Conservation (phyloP, 371 early-diverging fungal genomes). For the Saksenaea vasiformis region DNA sequence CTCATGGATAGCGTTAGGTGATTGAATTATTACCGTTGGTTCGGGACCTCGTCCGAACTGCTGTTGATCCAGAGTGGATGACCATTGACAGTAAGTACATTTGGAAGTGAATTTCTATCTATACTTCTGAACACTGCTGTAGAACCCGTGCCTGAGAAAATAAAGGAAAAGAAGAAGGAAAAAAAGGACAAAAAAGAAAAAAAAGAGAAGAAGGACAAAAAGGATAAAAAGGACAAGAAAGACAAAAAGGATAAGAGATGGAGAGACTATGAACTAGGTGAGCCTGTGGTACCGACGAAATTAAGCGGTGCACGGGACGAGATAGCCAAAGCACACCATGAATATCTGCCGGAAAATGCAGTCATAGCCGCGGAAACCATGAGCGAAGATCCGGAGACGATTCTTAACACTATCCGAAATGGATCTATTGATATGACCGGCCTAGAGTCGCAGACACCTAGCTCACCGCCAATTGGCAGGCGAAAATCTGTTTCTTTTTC, state of each 20-base stretch:
- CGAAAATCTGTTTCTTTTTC: conserved; percentile 33
- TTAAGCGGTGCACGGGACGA: conserved; percentile 10
- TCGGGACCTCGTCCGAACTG: conserved; percentile 28
- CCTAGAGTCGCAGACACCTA: background rate
- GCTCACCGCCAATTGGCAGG: background rate
- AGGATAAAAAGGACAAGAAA: conserved; percentile 21
- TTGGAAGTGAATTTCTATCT: background rate
- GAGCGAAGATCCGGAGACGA: conserved; percentile 34
- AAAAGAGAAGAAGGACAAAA: conserved; percentile 22
- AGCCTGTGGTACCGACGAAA: conserved; percentile 19
- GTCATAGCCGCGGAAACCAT: background rate
- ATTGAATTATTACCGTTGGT: conserved; percentile 34
- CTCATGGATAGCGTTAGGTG: conserved; percentile 13
- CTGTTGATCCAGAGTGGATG: conserved; percentile 12
- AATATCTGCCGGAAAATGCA: conserved; percentile 4
- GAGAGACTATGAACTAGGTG: conserved; percentile 11
- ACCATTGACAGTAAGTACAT: conserved; percentile 3
- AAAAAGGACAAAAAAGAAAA: conserved; percentile 30
- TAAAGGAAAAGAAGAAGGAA: conserved; percentile 23
- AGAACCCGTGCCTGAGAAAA: conserved; percentile 6
- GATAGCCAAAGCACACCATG: conserved; percentile 9
- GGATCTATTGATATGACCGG: conserved; percentile 19
- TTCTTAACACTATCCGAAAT: conserved; percentile 39
- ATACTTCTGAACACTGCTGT: background rate
- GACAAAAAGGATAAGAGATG: conserved; percentile 8